A percentile compares a stretch with the other conserved stretches of the same genome.
Conservation (phyloP, 352 stramenopile genomes). For the Blastocystis sp. region DNA sequence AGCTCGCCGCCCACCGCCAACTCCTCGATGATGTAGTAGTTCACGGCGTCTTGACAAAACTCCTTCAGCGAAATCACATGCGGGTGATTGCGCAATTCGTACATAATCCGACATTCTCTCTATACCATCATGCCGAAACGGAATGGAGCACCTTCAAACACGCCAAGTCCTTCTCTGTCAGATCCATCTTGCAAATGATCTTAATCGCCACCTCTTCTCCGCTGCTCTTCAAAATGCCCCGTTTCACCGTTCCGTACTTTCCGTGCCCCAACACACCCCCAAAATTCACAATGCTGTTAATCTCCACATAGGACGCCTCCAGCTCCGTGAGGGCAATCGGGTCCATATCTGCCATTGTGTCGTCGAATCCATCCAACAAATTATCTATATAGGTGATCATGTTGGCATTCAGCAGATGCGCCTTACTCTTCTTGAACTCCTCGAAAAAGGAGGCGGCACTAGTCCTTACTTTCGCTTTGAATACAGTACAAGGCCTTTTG, state of each 20-base stretch:
- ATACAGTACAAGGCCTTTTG: constrained; percentile 44
- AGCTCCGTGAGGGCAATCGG: constrained; percentile 7
- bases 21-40: constrained; percentile 97
- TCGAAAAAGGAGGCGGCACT: constrained; percentile 52
- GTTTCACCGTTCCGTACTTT: constrained; percentile 29
- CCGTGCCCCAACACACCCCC: constrained; percentile 29
- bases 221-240: not conserved
- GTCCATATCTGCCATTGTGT: constrained; percentile 22
- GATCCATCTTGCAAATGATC: constrained; percentile 92
- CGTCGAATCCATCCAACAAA: constrained; percentile 42
- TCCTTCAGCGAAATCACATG: constrained; percentile 87
- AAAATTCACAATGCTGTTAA: constrained; percentile 18
- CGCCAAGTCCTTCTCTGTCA: constrained; percentile 92
- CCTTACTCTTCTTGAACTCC: constrained; percentile 48
- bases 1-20: constrained; percentile 41
- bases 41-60: constrained; percentile 85
- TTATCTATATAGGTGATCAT: constrained; percentile 44
- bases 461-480: too few relatives aligned
- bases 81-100: constrained; percentile 81
- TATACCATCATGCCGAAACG: constrained; percentile 82
- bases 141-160: constrained; percentile 2
- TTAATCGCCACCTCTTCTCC: constrained; percentile 91
- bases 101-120: constrained; percentile 98
- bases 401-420: not conserved
- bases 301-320: constrained; percentile 1